Evolutionary conservation across 495 filamentous ascomycete genomes (phyloP).

Genomic region (Neurospora sp.): DNA sequence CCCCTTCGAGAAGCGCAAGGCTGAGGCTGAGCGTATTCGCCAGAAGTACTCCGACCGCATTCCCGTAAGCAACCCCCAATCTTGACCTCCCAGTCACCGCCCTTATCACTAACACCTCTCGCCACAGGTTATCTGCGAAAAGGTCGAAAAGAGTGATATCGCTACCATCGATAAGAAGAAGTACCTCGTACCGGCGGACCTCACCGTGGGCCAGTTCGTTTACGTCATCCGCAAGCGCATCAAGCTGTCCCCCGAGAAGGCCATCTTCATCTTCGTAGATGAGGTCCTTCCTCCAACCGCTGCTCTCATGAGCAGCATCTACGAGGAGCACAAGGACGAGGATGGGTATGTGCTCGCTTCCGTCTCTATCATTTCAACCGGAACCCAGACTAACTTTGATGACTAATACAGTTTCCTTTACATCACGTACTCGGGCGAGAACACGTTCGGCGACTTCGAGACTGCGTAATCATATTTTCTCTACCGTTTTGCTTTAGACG

Average conservation of each 20-base stretch:
- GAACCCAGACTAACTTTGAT: constrained; percentile 7
- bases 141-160: constrained; percentile 98
- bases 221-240: constrained; percentile 99
- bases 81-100: constrained; percentile 2
- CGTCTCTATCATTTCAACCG: neutral
- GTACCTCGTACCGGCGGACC: constrained; percentile 93
- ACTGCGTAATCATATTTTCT: constrained; percentile 12
- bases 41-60: constrained; percentile 99
- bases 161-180: constrained; percentile 99
- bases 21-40: constrained; percentile 95
- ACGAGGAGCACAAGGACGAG: constrained; percentile 93
- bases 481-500: neutral
- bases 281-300: constrained; percentile 95
- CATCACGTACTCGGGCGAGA: constrained; percentile 95
- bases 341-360: constrained; percentile 44
- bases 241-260: constrained; percentile 99
- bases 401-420: constrained; percentile 33
- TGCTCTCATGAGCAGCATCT: constrained; percentile 98
- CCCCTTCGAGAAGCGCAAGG: constrained; percentile 99
- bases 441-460: constrained; percentile 74
- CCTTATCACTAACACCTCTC: constrained; percentile 4
- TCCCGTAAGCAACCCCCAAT: constrained; percentile 57
- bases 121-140: constrained; percentile 92
- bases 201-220: constrained; percentile 99
- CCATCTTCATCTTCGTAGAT: constrained; percentile 99